Evolutionary conservation across 2,329 filamentous ascomycete genomes (phyloP).

Genomic region (Penicillium sp.): DNA sequence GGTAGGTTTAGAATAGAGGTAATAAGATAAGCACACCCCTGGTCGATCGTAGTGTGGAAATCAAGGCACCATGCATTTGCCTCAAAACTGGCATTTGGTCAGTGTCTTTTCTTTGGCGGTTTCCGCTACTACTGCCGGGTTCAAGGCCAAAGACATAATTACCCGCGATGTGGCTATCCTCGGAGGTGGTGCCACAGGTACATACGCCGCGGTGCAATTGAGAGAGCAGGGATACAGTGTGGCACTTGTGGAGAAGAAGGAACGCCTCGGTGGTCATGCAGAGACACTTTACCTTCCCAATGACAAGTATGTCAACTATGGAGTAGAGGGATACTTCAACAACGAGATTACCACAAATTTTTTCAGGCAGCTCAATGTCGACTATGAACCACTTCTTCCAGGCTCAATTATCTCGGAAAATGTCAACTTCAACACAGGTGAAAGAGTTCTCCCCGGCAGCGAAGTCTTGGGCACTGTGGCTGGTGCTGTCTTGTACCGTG

Average conservation of each 20-base stretch:
- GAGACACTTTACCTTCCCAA: conserved; percentile 23
- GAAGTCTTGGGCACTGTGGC: conserved; percentile 7
- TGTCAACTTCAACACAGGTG: conserved; percentile 25
- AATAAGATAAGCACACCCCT: no score
- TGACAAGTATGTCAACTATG: conserved; percentile 25
- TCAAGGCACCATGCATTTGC: neutral
- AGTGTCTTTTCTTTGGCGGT: neutral
- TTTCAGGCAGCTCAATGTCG: conserved; percentile 25
- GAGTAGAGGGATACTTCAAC: conserved; percentile 27
- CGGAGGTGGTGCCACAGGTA: conserved; percentile 30
- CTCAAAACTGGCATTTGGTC: neutral
- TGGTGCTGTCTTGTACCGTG: conserved; percentile 9
- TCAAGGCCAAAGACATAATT: conserved; percentile 9
- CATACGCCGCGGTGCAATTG: conserved; percentile 30
- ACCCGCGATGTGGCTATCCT: conserved; percentile 29
- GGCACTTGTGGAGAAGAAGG: conserved; percentile 26
- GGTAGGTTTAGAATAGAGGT: no score
- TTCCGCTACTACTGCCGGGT: neutral
- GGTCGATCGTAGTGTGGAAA: no score
- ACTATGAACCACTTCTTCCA: conserved; percentile 7
- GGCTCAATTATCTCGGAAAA: neutral
- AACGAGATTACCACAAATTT: conserved; percentile 18
- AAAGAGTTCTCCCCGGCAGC: conserved; percentile 13
- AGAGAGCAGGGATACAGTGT: conserved; percentile 25
- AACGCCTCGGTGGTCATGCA: conserved; percentile 27